phyloP scores from a whole-genome alignment of 495 filamentous ascomycete genomes.

The Parathielavia appendiculata region DNA sequence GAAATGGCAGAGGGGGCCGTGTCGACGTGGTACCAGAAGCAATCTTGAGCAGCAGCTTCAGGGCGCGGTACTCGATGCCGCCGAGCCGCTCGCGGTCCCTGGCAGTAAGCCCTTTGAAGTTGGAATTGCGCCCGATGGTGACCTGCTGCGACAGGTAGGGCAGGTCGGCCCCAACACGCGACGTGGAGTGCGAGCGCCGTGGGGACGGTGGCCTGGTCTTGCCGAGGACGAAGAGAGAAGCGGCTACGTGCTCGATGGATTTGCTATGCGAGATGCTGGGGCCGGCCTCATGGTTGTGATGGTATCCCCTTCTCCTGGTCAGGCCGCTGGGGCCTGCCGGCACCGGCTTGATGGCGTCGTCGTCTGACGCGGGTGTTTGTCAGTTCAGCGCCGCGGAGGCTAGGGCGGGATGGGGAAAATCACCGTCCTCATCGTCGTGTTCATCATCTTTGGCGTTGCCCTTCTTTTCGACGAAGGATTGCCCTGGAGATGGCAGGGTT shows the following conservation, averaged over 20 bases:
- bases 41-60: slow-evolving; percentile 73
- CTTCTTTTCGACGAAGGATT: not conserved
- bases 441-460: not conserved
- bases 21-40: slow-evolving; percentile 36
- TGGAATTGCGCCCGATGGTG: slow-evolving; percentile 80
- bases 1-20: not conserved
- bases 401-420: too few relatives aligned
- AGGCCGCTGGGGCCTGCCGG: not conserved
- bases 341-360: slow-evolving; percentile 3
- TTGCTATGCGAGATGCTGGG: slow-evolving; percentile 1
- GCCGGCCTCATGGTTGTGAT: not conserved
- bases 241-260: not conserved
- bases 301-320: not conserved
- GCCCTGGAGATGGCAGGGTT: not conserved
- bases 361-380: not conserved
- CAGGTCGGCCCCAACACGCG: slow-evolving; percentile 36
- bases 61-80: slow-evolving; percentile 81
- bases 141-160: slow-evolving; percentile 87
- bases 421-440: not conserved
- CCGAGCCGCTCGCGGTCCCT: slow-evolving; percentile 83
- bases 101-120: slow-evolving; percentile 75
- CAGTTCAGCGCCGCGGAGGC: not conserved
- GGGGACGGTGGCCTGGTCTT: not conserved
- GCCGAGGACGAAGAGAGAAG: slow-evolving; percentile 9
- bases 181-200: slow-evolving; percentile 27